Percentiles rank a stretch among this genome's conserved stretches.
Conservation (phyloP, 768 basidiomycete genomes). For the Rhodotorula diobovata region DNA sequence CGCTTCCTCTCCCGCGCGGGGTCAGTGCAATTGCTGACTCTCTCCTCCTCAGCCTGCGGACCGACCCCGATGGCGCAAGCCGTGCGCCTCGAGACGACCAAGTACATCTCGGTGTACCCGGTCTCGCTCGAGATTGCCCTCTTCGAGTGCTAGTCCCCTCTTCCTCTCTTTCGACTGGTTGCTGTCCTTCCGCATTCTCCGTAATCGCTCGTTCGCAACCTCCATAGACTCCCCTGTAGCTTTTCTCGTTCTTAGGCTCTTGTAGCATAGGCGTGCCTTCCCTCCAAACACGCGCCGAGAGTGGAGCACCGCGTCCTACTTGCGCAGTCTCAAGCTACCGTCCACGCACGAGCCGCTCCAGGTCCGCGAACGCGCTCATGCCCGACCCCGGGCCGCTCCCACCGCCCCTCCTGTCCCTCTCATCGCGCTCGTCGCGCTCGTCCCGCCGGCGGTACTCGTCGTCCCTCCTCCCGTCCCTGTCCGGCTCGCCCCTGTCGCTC, state of each 20-base stretch:
- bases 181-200: background rate
- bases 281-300: background rate
- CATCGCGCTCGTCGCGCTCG: background rate
- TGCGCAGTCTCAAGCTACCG: background rate
- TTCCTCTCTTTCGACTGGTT: too few species aligned
- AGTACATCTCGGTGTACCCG: constrained; percentile 18
- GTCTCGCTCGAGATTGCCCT: constrained; percentile 32
- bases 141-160: constrained; percentile 19
- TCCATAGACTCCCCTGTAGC: background rate
- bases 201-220: background rate
- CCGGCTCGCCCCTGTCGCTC: too few species aligned
- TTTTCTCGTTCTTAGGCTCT: too few species aligned
- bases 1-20: too few species aligned
- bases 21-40: too few species aligned
- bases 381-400: background rate
- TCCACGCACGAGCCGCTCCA: constrained; percentile 13
- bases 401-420: background rate
- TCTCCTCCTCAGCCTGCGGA: constrained; percentile 3
- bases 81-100: constrained; percentile 23
- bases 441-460: constrained; percentile 1
- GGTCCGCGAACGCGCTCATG: constrained; percentile 12
- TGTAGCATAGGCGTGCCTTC: background rate
- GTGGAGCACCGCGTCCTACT: too few species aligned
- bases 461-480: background rate
- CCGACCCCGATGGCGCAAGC: constrained; percentile 19